Conservation (phyloP, 2,329 filamentous ascomycete genomes). For the Shiraia sp. region DNA sequence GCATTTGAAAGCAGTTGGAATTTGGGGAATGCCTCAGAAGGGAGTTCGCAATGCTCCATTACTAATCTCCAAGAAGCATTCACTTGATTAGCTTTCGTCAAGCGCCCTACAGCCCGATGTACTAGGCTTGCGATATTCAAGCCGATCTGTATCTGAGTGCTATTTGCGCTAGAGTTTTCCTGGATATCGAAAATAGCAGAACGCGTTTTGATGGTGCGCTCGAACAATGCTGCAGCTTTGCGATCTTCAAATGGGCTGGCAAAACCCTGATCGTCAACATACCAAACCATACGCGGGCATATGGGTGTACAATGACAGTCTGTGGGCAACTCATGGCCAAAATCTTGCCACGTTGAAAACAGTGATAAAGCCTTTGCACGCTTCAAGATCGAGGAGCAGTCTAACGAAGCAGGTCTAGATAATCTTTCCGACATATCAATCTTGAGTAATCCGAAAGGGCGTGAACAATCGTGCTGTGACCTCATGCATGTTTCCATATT, state of each 20-base stretch:
- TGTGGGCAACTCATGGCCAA: neutral
- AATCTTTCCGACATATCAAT: constrained; percentile 12
- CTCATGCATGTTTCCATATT: neutral
- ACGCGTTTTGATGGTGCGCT: constrained; percentile 54
- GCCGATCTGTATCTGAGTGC: constrained; percentile 45
- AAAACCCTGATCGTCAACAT: constrained; percentile 16
- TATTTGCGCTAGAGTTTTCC: constrained; percentile 19
- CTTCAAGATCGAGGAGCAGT: constrained; percentile 29
- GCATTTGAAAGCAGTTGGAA: constrained; percentile 53
- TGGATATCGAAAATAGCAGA: constrained; percentile 36
- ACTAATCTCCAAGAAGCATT: constrained; percentile 51
- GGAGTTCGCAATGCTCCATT: constrained; percentile 48
- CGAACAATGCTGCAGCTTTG: constrained; percentile 54
- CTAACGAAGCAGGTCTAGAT: constrained; percentile 4
- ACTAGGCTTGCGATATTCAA: constrained; percentile 49
- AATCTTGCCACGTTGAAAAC: constrained; percentile 25
- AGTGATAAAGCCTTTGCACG: constrained; percentile 16
- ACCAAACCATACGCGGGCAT: constrained; percentile 32
- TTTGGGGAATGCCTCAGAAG: constrained; percentile 38
- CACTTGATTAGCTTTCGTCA: constrained; percentile 28
- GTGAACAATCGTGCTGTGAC: constrained; percentile 15
- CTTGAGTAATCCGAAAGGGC: constrained; percentile 23
- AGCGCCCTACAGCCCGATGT: constrained; percentile 48
- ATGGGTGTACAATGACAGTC: constrained; percentile 31
- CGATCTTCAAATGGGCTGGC: constrained; percentile 42